Evolutionary conservation across 1,139 yeast species (phyloP), one percentile per base, ranked within the genome.

Genomic region (Taphrina deformans): DNA sequence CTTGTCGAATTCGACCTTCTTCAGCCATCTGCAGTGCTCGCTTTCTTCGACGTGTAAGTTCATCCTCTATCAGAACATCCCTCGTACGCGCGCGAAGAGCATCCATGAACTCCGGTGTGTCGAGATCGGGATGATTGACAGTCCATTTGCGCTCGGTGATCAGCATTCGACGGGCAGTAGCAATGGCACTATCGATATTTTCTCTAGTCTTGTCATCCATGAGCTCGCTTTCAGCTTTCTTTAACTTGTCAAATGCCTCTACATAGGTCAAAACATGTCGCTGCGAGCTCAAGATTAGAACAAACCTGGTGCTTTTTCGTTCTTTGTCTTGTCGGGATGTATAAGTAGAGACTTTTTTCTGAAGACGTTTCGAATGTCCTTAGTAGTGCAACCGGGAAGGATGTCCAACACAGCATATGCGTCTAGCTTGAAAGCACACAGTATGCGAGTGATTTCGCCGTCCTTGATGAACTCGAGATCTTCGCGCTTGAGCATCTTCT

Each of bases 251-350:
- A 72, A 87, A 87, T 0, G 91, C 90, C 48, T 76, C 80, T 0
- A 88, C 83, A 0, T n/a, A 21, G 26, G 27, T 44, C 48, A 44
- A 21, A 46, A 7, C 31, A 44, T 21, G 31, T 63, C 35, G 7
- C 4, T 21, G 35, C 27, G 2, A n/a, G 4, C n/a, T 18, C 2
- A 14, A n/a, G 48, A 21, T 12, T 7, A 23, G 9, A 14, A 24
- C 56, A 14, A 9, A 40, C 63, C 63, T 29, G 63, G 63, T 10
- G 63, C 63, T 41, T 52, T 51, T 29, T 38, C 56, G 69, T 86
- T 83, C 55, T 76, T 74, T 1, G 84, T 79, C 70, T 85, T 86
- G 72, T 87, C 92, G 0, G 92, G 92, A 72, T 87, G 92, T 44
- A 87, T 83, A 67, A 85, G 74, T 48, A 86, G 75, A 7, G 89